Conservation (phyloP, 257 asterid genomes). For the Anisodus tanguticus region DNA sequence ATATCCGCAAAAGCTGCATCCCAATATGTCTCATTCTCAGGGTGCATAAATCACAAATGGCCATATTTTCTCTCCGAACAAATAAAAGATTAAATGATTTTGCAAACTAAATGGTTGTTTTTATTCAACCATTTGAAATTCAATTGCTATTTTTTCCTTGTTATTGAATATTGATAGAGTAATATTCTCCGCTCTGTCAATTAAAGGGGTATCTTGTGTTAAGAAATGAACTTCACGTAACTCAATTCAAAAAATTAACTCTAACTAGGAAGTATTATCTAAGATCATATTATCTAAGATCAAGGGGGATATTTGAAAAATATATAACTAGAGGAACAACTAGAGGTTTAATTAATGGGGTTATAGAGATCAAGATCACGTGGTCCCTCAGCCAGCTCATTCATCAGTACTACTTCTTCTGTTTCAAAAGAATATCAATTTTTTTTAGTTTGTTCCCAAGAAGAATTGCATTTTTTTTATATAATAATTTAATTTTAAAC, state of each 20-base stretch:
- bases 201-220: no score
- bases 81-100: neutral
- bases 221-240: no score
- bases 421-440: no score
- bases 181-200: no score
- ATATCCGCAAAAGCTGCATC: conserved; percentile 26
- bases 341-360: neutral
- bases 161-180: no score
- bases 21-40: neutral
- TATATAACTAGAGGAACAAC: neutral
- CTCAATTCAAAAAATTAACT: neutral
- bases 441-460: no score
- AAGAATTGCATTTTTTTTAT: no score
- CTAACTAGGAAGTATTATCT: neutral
- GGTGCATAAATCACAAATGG: neutral
- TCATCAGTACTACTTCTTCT: neutral
- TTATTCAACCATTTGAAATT: no score
- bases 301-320: no score
- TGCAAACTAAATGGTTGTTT: no score
- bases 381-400: conserved; percentile 42
- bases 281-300: neutral
- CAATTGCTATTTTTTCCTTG: no score
- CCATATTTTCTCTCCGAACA: neutral
- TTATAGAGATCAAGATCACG: conserved; percentile 30
- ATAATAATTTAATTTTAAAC: no score